A percentile compares a stretch with the other conserved stretches of the same genome.
phyloP scores from a whole-genome alignment of 1,284 basidiomycete species.

The Sanguinoderma infundibulare region DNA sequence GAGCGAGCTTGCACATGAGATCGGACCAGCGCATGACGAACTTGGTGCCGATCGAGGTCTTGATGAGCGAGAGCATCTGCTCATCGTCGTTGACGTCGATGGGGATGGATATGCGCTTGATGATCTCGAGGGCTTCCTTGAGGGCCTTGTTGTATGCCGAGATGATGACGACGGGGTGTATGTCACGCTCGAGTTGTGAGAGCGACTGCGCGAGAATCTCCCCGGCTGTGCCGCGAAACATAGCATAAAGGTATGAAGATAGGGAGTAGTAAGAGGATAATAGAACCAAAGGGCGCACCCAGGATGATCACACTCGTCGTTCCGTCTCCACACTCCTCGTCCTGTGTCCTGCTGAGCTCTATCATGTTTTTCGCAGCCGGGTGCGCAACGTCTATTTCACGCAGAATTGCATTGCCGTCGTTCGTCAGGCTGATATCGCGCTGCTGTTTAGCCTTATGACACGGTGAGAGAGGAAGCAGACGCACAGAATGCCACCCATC shows the following conservation, averaged over 20 bases:
- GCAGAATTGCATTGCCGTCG: conserved; percentile 96
- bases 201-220: conserved; percentile 98
- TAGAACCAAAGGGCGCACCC: conserved; percentile 53
- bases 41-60: conserved; percentile 99
- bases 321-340: conserved; percentile 98
- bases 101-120: conserved; percentile 86
- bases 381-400: conserved; percentile 98
- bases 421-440: conserved; percentile 80
- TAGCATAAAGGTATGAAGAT: not conserved
- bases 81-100: conserved; percentile 89
- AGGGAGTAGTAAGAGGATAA: not conserved
- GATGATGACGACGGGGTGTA: conserved; percentile 99
- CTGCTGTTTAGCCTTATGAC: conserved; percentile 1
- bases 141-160: conserved; percentile 97
- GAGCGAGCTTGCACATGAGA: conserved; percentile 95
- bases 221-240: conserved; percentile 66
- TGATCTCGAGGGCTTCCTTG: conserved; percentile 88
- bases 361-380: conserved; percentile 99
- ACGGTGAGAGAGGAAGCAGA: conserved; percentile 20
- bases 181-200: conserved; percentile 91
- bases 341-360: conserved; percentile 95
- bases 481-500: conserved; percentile 95
- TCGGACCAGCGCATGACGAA: conserved; percentile 97
- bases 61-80: conserved; percentile 97
- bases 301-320: conserved; percentile 98